Conservation (phyloP, 148 eudicot genomes). For the Tetragonia tetragonoides region DNA sequence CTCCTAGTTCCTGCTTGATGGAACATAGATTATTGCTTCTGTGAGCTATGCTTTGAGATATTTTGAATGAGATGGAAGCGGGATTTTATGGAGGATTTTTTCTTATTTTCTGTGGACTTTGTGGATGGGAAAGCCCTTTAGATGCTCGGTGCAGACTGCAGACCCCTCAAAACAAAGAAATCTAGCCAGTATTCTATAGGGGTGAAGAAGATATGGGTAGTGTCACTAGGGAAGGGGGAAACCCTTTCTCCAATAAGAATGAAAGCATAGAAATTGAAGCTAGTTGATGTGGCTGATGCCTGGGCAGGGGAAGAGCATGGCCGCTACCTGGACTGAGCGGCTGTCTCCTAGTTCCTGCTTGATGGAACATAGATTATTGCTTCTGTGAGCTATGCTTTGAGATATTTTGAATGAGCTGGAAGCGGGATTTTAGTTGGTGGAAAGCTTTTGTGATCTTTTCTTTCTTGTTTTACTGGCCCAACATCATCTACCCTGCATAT, state of each 20-base stretch:
- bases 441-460: neutral
- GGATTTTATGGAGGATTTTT: neutral
- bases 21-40: neutral
- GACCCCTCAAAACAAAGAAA: conserved; percentile 7
- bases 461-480: neutral
- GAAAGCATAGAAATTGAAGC: neutral
- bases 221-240: conserved; percentile 1
- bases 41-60: neutral
- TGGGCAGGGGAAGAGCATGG: neutral
- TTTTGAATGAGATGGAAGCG: neutral
- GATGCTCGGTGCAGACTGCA: neutral
- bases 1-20: neutral
- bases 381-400: neutral
- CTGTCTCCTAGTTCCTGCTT: neutral
- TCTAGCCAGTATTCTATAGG: neutral
- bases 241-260: neutral
- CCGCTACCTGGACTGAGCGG: neutral
- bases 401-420: neutral
- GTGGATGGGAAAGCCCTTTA: neutral
- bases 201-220: neutral
- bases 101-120: neutral
- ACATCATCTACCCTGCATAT: neutral
- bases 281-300: neutral
- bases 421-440: neutral
- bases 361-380: neutral